Evolutionary conservation across 2,329 filamentous ascomycete species (phyloP), one percentile per base, ranked within the genome.

Genomic region (Calcarisporium arbuscula): DNA sequence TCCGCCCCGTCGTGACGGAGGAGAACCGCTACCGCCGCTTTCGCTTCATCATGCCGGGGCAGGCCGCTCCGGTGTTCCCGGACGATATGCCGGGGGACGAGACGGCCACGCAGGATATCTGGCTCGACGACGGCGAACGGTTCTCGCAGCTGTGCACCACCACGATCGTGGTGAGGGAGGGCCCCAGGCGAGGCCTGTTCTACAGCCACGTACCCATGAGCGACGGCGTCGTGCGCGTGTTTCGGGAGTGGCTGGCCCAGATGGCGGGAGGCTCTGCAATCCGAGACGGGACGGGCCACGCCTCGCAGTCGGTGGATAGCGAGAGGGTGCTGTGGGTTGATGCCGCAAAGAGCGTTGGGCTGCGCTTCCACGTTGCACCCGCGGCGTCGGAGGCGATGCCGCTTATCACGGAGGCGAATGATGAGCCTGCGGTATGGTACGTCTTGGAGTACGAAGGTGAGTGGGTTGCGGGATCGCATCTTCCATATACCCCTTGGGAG

Each of bases 141-240:
- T 89, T 90, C 52, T 78, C 80, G 2, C 85, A 92, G 57, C 68
- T 92, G 9, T 82, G 81, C 51, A 72, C 77, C 5, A 66, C 76
- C 17, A 74, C 74, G 7, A 85, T 80, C 49, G 58, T 94, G 23
- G 79, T 86, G 40, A 80, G 80, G 51, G 64, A 77, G 19, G 75
- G 78, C 1, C 71, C 77, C 1, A 68, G 67, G 19, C 68, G 65
- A 16, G 79, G 77, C 5, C 53, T 84, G 1, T 80, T 86, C 44
- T 61, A 75, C 34, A 79, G 71, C 49, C 76, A 78, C 41, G 70
- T 81, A 33, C 78, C 76, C 27, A 64, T 90, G 25, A 72, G 76
- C 35, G 79, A 88, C 36, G 68, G 80, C 2, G 72, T 86, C 5
- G 63, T 87, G 25, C 70, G 85, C 19, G 67, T 92, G 1, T 89